Conservation (phyloP, 2,329 filamentous ascomycete species). For the Daldinia sp. region DNA sequence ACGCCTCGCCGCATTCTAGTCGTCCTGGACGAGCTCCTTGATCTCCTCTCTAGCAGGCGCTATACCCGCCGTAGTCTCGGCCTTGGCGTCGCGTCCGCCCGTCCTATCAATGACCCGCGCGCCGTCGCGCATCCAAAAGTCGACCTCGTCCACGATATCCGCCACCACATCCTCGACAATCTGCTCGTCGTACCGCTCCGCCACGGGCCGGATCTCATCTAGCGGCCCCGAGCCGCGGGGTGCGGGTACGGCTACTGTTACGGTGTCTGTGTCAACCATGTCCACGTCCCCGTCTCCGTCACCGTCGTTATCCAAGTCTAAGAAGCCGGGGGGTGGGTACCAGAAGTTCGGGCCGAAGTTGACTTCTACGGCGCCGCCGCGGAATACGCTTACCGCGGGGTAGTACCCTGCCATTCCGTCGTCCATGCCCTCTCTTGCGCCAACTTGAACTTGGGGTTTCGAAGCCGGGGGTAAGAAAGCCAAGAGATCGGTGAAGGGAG, state of each 20-base stretch:
- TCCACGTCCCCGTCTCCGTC: slow-evolving; percentile 56
- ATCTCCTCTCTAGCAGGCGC: slow-evolving; percentile 64
- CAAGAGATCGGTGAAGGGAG: slow-evolving; percentile 85
- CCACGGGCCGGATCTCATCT: slow-evolving; percentile 65
- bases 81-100: slow-evolving; percentile 54
- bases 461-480: slow-evolving; percentile 93
- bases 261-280: slow-evolving; percentile 50
- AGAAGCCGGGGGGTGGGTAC: slow-evolving; percentile 75
- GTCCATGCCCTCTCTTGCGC: slow-evolving; percentile 85
- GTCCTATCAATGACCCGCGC: slow-evolving; percentile 58
- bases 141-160: slow-evolving; percentile 93
- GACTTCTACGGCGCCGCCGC: slow-evolving; percentile 87
- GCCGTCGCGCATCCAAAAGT: slow-evolving; percentile 81
- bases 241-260: slow-evolving; percentile 6
- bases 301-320: slow-evolving; percentile 43
- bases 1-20: slow-evolving; percentile 48
- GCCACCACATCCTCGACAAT: slow-evolving; percentile 94
- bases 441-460: slow-evolving; percentile 73
- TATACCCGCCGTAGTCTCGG: slow-evolving; percentile 52
- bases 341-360: slow-evolving; percentile 97
- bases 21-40: slow-evolving; percentile 71
- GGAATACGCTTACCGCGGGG: slow-evolving; percentile 90
- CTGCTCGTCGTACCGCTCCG: slow-evolving; percentile 88
- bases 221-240: slow-evolving; percentile 3
- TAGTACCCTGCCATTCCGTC: slow-evolving; percentile 97